These are phyloP conservation scores for Fomes fomentarius DNA, from an alignment of 1,284 basidiomycete genomes.

Conservation along the genomic window DNA sequence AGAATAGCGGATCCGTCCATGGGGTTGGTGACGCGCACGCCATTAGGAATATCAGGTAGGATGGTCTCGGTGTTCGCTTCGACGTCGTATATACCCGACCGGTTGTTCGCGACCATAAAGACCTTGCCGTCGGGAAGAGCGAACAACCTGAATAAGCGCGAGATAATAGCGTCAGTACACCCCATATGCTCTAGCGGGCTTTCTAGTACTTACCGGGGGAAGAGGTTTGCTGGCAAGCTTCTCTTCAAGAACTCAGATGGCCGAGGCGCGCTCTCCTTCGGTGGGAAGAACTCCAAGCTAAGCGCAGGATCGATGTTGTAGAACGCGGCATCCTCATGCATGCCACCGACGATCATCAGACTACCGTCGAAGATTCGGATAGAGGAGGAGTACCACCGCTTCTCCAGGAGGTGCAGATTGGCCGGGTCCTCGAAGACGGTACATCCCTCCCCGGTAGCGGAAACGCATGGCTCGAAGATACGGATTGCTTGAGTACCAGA, in stretches of 20 bases:
- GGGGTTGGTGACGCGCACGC: slow-evolving; percentile 46
- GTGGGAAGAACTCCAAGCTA: slow-evolving; percentile 56
- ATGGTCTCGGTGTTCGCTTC: slow-evolving; percentile 40
- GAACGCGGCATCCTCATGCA: slow-evolving; percentile 39
- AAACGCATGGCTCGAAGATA: slow-evolving; percentile 40
- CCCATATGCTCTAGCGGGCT: too few species aligned
- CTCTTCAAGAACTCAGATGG: slow-evolving; percentile 48
- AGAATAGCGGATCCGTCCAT: slow-evolving; percentile 50
- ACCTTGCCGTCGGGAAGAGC: slow-evolving; percentile 42
- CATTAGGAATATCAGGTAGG: slow-evolving; percentile 50
- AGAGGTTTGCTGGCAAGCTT: slow-evolving; percentile 28
- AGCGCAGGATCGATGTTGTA: slow-evolving; percentile 47
- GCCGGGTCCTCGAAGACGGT: slow-evolving; percentile 43
- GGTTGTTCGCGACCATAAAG: slow-evolving; percentile 49
- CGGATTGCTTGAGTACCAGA: slow-evolving; percentile 34
- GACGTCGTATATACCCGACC: slow-evolving; percentile 34
- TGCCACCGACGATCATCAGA: slow-evolving; percentile 47
- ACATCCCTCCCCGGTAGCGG: slow-evolving; percentile 40
- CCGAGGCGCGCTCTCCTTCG: slow-evolving; percentile 50
- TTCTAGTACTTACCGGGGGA: slow-evolving; percentile 26
- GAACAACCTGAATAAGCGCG: too few species aligned
- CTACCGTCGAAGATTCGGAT: slow-evolving; percentile 45
- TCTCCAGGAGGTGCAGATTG: slow-evolving; percentile 37
- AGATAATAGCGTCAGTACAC: too few species aligned
- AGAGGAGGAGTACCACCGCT: slow-evolving; percentile 48